A percentile compares a stretch with the other conserved stretches of the same genome.
Conservation (phyloP, 192 early-diverging fungal genomes). For the Jimgerdemannia lactiflua region DNA sequence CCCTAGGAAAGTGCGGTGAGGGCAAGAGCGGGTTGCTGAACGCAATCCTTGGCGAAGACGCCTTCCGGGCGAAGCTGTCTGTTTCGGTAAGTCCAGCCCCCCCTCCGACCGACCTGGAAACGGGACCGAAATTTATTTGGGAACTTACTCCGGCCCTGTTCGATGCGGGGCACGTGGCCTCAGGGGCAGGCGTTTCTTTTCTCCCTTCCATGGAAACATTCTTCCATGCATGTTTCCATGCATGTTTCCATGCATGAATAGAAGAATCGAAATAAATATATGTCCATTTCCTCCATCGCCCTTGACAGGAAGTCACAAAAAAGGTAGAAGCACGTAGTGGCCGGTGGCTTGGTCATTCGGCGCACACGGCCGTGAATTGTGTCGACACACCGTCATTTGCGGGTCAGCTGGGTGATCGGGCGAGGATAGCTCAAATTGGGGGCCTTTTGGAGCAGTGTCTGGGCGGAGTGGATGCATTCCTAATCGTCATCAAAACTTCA, state of each 20-base stretch:
- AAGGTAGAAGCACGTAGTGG: slow-evolving; percentile 30
- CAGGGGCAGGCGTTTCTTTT: too few relatives aligned
- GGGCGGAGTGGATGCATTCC: slow-evolving; percentile 36
- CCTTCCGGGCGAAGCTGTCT: slow-evolving; percentile 35
- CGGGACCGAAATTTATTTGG: too few relatives aligned
- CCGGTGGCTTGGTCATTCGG: slow-evolving; percentile 30
- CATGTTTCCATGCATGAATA: too few relatives aligned
- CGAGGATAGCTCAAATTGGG: slow-evolving; percentile 25
- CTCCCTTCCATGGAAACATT: too few relatives aligned
- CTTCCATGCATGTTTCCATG: too few relatives aligned
- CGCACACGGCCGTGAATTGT: slow-evolving; percentile 34
- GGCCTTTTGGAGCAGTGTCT: slow-evolving; percentile 25
- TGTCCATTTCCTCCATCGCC: too few relatives aligned
- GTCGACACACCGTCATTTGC: slow-evolving; percentile 43
- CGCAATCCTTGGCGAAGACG: slow-evolving; percentile 34
- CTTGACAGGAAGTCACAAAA: slow-evolving; percentile 34
- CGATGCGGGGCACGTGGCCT: too few relatives aligned
- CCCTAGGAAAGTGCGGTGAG: slow-evolving; percentile 22
- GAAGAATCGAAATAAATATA: too few relatives aligned
- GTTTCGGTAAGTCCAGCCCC: slow-evolving; percentile 25
- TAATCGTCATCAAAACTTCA: slow-evolving; percentile 35
- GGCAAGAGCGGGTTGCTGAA: slow-evolving; percentile 48
- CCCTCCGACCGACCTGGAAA: too few relatives aligned
- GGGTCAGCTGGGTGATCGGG: slow-evolving; percentile 32
- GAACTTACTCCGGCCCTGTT: too few relatives aligned